These are phyloP conservation scores for Ceratocystiopsis minuta DNA, from an alignment of 2,329 filamentous ascomycete species.

Conservation along the genomic window DNA sequence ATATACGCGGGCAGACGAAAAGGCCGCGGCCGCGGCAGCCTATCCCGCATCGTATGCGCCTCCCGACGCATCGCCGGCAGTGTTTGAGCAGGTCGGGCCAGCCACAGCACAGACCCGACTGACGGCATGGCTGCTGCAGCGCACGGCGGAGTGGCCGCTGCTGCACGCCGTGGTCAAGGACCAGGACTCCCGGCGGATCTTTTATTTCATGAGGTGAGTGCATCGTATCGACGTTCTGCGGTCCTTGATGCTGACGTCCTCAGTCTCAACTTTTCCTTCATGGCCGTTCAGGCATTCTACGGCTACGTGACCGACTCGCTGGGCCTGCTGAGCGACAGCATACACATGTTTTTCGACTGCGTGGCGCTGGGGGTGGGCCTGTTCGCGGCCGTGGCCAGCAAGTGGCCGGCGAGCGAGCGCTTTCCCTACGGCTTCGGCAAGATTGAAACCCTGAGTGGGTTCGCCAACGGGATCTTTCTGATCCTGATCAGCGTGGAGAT, in stretches of 20 bases:
- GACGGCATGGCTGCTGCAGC: constrained; percentile 54
- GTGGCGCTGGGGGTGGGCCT: constrained; percentile 80
- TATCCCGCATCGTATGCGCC: constrained; percentile 11
- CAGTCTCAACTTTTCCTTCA: constrained; percentile 86
- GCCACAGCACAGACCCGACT: constrained; percentile 43
- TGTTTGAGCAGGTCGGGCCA: constrained; percentile 15
- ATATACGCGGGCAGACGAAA: constrained; percentile 13
- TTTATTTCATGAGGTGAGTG: constrained; percentile 83
- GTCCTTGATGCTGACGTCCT: background rate
- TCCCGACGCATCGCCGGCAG: constrained; percentile 11
- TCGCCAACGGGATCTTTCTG: constrained; percentile 88
- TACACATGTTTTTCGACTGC: constrained; percentile 99
- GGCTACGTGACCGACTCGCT: constrained; percentile 86
- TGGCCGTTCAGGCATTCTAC: constrained; percentile 87
- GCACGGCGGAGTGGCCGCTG: constrained; percentile 55
- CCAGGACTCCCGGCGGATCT: constrained; percentile 84
- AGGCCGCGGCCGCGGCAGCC: too few relatives aligned
- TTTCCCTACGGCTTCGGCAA: constrained; percentile 96
- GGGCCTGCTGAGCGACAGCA: constrained; percentile 88
- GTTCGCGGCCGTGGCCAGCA: constrained; percentile 83
- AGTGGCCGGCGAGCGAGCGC: constrained; percentile 76
- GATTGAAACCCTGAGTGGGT: constrained; percentile 87
- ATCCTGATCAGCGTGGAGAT: constrained; percentile 94
- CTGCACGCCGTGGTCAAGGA: constrained; percentile 74
- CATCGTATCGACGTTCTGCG: background rate